Evolutionary conservation across 441 rosid species (phyloP), one percentile per base, ranked within the genome.

Genomic region (Geranium incanum): DNA sequence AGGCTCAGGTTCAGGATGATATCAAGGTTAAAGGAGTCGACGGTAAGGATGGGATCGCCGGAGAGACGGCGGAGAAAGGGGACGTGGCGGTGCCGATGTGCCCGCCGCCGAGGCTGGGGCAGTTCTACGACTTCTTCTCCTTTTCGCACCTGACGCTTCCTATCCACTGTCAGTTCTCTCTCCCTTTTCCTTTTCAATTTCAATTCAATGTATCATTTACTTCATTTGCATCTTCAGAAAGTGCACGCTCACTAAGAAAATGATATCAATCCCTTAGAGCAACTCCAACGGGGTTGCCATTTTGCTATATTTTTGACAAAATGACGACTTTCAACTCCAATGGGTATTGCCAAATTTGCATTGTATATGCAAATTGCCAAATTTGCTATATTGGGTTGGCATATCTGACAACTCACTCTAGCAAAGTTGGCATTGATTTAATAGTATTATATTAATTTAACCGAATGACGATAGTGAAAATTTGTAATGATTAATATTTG

Each of bases 91-190:
- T 80, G 68, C 78, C 86, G 45, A 75, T 87, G 86, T 89, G 81
- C 67, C 95, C 91, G 19, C 92, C 95, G 36, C 86, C 82, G 72
- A 83, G 85, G 67, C 92, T 89, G n/a, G 87, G 85, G 39, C 89
- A 86, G 70, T 89, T 89, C 75, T 89, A 87, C 70, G 91, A 87
- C 16, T 89, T 86, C 75, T 85, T 89, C 85, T 89, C 91, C 48
- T 82, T 87, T 76, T 82, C 92, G 45, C 81, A 87, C 72, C 87
- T 87, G 64, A 79, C 88, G 52, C 88, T 89, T 68, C 92, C 95
- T 3, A 76, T 89, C 41, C 92, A 89, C 70, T 87, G 95, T 86
- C 74, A 76, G 86, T 71, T 50, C 70, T 37, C 12, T 55, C 18
- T 36, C 8, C 1, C 41, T 15, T 21, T 11, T 62, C 33, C 23